phyloP scores from a whole-genome alignment of 1,284 basidiomycete genomes.

The Phlebopus sp. region DNA sequence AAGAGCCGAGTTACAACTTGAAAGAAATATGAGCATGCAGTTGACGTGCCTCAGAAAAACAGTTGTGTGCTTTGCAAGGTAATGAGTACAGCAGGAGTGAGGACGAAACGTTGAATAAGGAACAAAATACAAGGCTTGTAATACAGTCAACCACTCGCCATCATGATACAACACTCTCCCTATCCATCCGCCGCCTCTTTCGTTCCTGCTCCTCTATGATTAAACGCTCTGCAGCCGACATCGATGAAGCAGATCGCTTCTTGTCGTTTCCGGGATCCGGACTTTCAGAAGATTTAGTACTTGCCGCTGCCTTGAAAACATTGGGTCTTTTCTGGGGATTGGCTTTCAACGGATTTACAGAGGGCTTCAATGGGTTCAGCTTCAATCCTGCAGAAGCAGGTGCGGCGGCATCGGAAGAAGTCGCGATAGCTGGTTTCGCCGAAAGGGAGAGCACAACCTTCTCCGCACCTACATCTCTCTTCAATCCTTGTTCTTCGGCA shows the following conservation, averaged over 20 bases:
- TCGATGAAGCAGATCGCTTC: slow-evolving; percentile 54
- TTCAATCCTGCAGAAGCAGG: slow-evolving; percentile 48
- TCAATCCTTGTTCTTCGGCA: slow-evolving; percentile 58
- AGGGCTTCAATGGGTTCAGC: slow-evolving; percentile 49
- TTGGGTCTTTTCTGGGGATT: slow-evolving; percentile 71
- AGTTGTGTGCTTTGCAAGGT: no score
- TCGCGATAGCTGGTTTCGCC: slow-evolving; percentile 46
- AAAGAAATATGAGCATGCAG: no score
- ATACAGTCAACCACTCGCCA: slow-evolving; percentile 5
- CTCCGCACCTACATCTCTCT: slow-evolving; percentile 70
- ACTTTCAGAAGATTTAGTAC: slow-evolving; percentile 28
- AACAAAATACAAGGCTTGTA: slow-evolving; percentile 4
- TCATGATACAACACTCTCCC: slow-evolving; percentile 38
- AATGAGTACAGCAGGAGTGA: background rate
- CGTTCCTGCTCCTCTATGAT: slow-evolving; percentile 87
- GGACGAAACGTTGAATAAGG: background rate
- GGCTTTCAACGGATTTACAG: slow-evolving; percentile 41
- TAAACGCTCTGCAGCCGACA: slow-evolving; percentile 81
- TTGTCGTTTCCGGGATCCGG: slow-evolving; percentile 38
- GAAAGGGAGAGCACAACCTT: slow-evolving; percentile 72
- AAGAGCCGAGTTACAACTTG: no score
- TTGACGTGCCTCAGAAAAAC: no score
- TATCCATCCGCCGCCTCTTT: slow-evolving; percentile 69
- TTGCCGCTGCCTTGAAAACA: slow-evolving; percentile 60
- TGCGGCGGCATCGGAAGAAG: slow-evolving; percentile 26